Base-by-base conservation (phyloP, 768 basidiomycete species). In the Mycena indigotica region DNA sequence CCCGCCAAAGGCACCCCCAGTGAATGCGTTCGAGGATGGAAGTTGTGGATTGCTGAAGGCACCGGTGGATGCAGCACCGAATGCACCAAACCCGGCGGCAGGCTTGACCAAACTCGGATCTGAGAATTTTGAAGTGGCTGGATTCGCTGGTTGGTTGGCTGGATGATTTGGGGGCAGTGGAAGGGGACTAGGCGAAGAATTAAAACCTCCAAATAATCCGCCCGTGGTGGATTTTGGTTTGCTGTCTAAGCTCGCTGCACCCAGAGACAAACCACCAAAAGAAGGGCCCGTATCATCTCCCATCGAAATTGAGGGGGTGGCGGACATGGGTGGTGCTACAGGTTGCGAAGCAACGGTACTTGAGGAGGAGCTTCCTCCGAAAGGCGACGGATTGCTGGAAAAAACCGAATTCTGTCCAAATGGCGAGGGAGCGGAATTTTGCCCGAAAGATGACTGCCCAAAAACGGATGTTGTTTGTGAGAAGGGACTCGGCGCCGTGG, bases 341-440 rank as follows among this genome's bases (percentile, higher is more conserved):
- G 73, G 25, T 35, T 53, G 52, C 30, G 73, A 65, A 3, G 53
- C 28, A 6, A 19, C 53, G n/a, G 73, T 56, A 55, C 75, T 72
- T 41, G 73, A 73, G 52, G 80, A 77, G 4, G 69, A 57, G n/a
- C 73, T 40, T 35, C 67, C 68, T 5, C 72, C 73, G 58, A 75
- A 69, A 58, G 58, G 5, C 56, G 46, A 52, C 50, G 56, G n/a
- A n/a, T n/a, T 35, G 55, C 28, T 6, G 58, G 24, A 23, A 57
- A n/a, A 46, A 13, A 40, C 60, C 60, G 60, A 71, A 69, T n/a
- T n/a, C 57, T 73, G 74, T 2, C 70, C 73, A 50, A 76, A 77
- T 13, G 73, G 69, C 24, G 75, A 65, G 6, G 75, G 61, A 23
- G 66, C 72, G 21, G 41, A 44, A 8, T 13, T 8, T 44, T 48